Evolutionary conservation across 805 yeast genomes (phyloP), one percentile per base, ranked within the genome.

Genomic region (Ogataea henricii): DNA sequence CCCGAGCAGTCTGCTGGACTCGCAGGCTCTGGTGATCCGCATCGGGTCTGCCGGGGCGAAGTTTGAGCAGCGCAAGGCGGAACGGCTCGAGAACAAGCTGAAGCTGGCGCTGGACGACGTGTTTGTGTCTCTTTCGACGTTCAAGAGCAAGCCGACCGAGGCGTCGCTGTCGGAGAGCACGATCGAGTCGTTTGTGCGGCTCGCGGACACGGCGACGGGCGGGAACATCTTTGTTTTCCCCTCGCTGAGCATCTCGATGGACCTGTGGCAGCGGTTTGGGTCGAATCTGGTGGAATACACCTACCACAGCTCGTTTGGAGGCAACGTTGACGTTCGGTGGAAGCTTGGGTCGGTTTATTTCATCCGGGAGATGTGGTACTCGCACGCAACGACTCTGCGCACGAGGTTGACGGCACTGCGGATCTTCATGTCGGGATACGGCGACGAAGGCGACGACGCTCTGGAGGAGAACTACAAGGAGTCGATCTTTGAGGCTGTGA

Each of bases 241-340:
- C 0, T 79, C 89, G 13, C 75, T 89, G 53, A 72, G 72, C 45
- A 77, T 92, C 14, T 67, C 78, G 6, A 91, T 91, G 97, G 78
- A 82, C 40, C 82, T 95, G 0, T 78, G 80, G 71, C 91, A 89
- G 58, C 65, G 69, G 26, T 71, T 71, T 22, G 67, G 74, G 9
- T 73, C 78, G 14, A 76, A 78, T 37, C 52, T 73, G 3, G 78
- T 94, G 36, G 85, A 86, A 56, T 89, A 84, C 59, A 70, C 76
- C 1, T 94, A 79, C 64, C 75, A 74, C 39, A 82, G 94, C 42
- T 72, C 82, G 2, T 89, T 94, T 70, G 96, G 89, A 7, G 97
- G 96, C 22, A 82, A 89, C 13, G 94, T 94, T 33, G 96, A 89
- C 50, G 83, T 94, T 1, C 78, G 89, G 41, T 94, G 99, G 99